These are phyloP conservation scores for Malbranchea cinnamomea DNA, from an alignment of 2,329 filamentous ascomycete species.

Conservation along the genomic window DNA sequence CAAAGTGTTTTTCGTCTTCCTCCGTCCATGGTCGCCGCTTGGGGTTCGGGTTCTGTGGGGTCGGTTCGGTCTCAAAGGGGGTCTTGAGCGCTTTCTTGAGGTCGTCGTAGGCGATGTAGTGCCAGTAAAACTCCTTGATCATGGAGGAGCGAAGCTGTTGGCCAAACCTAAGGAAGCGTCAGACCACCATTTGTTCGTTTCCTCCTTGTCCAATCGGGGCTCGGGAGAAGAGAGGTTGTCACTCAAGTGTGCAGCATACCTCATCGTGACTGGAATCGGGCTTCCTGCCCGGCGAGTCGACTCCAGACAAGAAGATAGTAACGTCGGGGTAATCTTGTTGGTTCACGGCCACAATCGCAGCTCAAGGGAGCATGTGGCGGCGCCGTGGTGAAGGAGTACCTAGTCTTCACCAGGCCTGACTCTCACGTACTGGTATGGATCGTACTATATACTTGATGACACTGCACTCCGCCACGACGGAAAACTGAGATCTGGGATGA, in stretches of 20 bases:
- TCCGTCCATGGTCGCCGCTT: slow-evolving; percentile 63
- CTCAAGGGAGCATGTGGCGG: too few relatives aligned
- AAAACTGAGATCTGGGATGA: too few relatives aligned
- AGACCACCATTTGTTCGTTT: not conserved
- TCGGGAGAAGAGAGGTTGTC: not conserved
- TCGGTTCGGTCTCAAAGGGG: slow-evolving; percentile 42
- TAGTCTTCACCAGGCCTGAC: too few relatives aligned
- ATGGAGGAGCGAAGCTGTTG: slow-evolving; percentile 91
- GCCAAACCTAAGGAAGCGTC: slow-evolving; percentile 51
- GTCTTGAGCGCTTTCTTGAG: slow-evolving; percentile 77
- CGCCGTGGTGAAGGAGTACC: too few relatives aligned
- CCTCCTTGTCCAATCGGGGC: not conserved
- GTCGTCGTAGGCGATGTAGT: slow-evolving; percentile 96
- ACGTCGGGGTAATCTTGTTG: too few relatives aligned
- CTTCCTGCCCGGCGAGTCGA: too few relatives aligned
- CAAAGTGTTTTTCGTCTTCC: slow-evolving; percentile 80
- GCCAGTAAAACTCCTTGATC: slow-evolving; percentile 94
- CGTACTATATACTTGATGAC: too few relatives aligned
- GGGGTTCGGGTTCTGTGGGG: slow-evolving; percentile 31
- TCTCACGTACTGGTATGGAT: too few relatives aligned
- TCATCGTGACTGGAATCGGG: not conserved
- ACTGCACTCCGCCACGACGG: too few relatives aligned
- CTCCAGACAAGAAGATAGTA: too few relatives aligned
- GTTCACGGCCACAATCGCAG: too few relatives aligned
- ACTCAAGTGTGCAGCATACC: not conserved